Percentiles rank a stretch among this genome's conserved stretches.
Conservation (phyloP, 2,329 filamentous ascomycete genomes). For the Botrytis fabae region DNA sequence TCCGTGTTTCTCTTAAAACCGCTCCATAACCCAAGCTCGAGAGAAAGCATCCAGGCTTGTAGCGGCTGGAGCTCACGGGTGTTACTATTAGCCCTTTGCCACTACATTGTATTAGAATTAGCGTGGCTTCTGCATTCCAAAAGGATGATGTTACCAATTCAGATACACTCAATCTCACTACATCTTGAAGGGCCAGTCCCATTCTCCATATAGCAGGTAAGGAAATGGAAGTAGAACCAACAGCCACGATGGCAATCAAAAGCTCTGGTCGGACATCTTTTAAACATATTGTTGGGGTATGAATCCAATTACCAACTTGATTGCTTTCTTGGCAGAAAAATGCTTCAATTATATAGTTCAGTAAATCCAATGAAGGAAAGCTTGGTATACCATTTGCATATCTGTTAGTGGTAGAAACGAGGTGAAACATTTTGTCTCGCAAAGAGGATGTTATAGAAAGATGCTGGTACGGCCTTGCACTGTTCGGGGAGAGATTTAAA, state of each 20-base stretch:
- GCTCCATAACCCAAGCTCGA: not conserved
- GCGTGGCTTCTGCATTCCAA: not conserved
- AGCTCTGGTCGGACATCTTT: not conserved
- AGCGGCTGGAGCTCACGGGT: not conserved
- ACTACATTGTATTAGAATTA: not conserved
- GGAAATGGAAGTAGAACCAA: not conserved
- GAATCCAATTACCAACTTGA: not conserved
- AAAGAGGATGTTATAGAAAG: not conserved
- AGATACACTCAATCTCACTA: not conserved
- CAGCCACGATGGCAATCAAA: not conserved
- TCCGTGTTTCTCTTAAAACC: not conserved
- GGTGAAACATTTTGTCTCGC: not conserved
- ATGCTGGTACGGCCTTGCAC: conserved; percentile 18
- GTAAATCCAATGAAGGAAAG: not conserved
- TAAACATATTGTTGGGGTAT: not conserved
- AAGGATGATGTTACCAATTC: not conserved
- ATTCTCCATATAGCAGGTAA: not conserved
- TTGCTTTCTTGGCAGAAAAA: not conserved
- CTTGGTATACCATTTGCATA: not conserved
- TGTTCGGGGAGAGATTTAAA: conserved; percentile 21
- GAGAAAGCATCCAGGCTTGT: not conserved
- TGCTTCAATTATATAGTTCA: not conserved
- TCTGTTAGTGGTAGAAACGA: not conserved
- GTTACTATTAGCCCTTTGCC: not conserved
- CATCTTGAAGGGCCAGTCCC: not conserved